A percentile compares a stretch with the other conserved stretches of the same genome.
Evolutionary conservation across 371 early-diverging fungal genomes (phyloP).

Genomic region (Mortierella sp.): DNA sequence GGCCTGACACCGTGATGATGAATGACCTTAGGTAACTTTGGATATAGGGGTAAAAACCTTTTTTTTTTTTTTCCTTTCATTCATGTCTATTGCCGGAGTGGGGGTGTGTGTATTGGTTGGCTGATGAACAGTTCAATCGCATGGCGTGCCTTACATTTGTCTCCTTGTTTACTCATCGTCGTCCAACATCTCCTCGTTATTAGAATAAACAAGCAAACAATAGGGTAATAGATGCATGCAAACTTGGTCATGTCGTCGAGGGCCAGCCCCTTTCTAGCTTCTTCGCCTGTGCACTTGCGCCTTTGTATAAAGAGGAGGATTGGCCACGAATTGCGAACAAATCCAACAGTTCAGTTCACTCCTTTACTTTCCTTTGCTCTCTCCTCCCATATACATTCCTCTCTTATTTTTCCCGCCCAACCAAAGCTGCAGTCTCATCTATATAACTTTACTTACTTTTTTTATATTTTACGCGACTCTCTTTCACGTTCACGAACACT

Average conservation of each 20-base stretch:
- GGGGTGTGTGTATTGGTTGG: neutral
- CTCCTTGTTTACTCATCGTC: neutral
- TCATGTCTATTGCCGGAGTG: neutral
- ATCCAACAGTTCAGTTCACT: slow-evolving; percentile 12
- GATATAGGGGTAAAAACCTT: slow-evolving; percentile 26
- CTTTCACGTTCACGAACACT: neutral
- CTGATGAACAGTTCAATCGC: slow-evolving; percentile 1
- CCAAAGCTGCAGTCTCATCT: neutral
- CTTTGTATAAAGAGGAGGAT: slow-evolving; percentile 21
- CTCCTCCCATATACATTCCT: slow-evolving; percentile 1
- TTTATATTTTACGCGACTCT: slow-evolving; percentile 4
- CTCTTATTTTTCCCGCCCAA: neutral
- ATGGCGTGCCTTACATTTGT: slow-evolving; percentile 2
- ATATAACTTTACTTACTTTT: neutral
- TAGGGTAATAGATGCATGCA: neutral
- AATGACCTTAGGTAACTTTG: slow-evolving; percentile 14
- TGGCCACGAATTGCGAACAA: neutral
- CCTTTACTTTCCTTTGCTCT: slow-evolving; percentile 4
- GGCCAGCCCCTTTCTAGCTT: slow-evolving; percentile 22
- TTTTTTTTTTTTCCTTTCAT: too few relatives aligned
- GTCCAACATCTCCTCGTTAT: neutral
- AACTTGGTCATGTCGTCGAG: slow-evolving; percentile 27
- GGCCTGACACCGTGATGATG: slow-evolving; percentile 21
- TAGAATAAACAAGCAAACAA: neutral
- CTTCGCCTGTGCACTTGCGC: slow-evolving; percentile 5